These are phyloP conservation scores for Porogramme epimiltina DNA, from an alignment of 1,284 basidiomycete genomes.

Conservation along the genomic window DNA sequence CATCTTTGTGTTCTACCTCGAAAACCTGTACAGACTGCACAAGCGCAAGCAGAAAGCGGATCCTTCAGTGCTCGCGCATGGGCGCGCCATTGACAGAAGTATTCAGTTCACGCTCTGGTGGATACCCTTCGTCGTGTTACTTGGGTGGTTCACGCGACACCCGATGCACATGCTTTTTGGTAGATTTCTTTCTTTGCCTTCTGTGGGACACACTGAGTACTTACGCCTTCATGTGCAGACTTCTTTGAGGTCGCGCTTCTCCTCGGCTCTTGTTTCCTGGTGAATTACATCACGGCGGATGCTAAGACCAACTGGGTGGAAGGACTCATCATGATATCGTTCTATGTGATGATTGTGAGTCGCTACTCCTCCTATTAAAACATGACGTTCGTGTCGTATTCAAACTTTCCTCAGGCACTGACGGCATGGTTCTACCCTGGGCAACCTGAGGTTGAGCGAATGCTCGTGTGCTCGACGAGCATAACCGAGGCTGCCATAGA, in stretches of 20 bases:
- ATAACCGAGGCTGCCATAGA: slow-evolving; percentile 13
- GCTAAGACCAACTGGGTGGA: slow-evolving; percentile 69
- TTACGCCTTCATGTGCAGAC: slow-evolving; percentile 29
- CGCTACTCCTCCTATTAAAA: background rate
- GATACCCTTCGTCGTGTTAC: slow-evolving; percentile 40
- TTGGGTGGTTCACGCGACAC: slow-evolving; percentile 39
- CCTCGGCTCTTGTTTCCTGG: slow-evolving; percentile 66
- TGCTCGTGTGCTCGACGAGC: slow-evolving; percentile 28
- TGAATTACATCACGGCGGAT: slow-evolving; percentile 72
- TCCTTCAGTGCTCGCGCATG: slow-evolving; percentile 37
- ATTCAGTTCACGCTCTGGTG: slow-evolving; percentile 44
- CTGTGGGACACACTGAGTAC: too few species aligned
- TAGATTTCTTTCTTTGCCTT: slow-evolving; percentile 17
- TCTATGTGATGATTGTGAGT: slow-evolving; percentile 58
- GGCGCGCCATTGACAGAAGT: slow-evolving; percentile 40
- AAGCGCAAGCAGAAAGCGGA: slow-evolving; percentile 15
- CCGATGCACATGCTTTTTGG: slow-evolving; percentile 42
- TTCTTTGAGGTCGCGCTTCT: slow-evolving; percentile 62
- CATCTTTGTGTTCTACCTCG: slow-evolving; percentile 52
- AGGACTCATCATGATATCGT: slow-evolving; percentile 59
- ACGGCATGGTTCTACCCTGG: slow-evolving; percentile 60
- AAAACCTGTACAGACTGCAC: background rate
- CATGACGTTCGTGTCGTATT: too few species aligned
- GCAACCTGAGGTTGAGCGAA: slow-evolving; percentile 38
- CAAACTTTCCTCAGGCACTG: slow-evolving; percentile 36